These are phyloP conservation scores for Malassezia furfur DNA, from an alignment of 1,284 basidiomycete genomes.

Conservation along the genomic window DNA sequence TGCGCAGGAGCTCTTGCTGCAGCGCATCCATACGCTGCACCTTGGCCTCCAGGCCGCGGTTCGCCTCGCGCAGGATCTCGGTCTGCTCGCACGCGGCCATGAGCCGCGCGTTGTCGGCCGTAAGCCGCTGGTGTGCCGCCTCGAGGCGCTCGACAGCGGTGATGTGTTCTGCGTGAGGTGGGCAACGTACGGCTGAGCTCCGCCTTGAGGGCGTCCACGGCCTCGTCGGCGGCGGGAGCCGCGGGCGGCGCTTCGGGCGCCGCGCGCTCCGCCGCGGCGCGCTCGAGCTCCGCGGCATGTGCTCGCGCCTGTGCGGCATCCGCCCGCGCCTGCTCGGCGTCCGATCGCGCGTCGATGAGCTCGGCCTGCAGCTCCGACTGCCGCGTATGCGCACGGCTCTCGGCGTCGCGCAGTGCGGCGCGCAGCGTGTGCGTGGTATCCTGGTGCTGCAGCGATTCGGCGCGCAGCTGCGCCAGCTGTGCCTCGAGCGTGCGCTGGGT, in stretches of 20 bases:
- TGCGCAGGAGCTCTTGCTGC: slow-evolving; percentile 19
- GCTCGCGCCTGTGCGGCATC: slow-evolving; percentile 10
- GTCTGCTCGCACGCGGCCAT: slow-evolving; percentile 20
- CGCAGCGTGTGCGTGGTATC: slow-evolving; percentile 16
- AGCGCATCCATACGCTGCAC: slow-evolving; percentile 24
- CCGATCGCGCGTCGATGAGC: slow-evolving; percentile 16
- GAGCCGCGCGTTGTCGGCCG: slow-evolving; percentile 25
- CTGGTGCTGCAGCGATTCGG: slow-evolving; percentile 20
- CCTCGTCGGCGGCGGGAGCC: slow-evolving; percentile 9
- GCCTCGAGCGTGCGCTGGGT: slow-evolving; percentile 22
- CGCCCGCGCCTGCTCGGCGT: slow-evolving; percentile 12
- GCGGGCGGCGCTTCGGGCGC: not conserved
- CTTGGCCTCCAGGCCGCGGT: slow-evolving; percentile 31
- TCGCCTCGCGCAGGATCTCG: slow-evolving; percentile 40
- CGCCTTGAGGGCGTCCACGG: slow-evolving; percentile 19
- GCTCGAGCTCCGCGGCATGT: slow-evolving; percentile 15
- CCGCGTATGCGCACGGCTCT: slow-evolving; percentile 1
- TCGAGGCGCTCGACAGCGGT: slow-evolving; percentile 23
- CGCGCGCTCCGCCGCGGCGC: slow-evolving; percentile 18
- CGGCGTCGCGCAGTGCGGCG: slow-evolving; percentile 3
- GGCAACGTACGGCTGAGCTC: slow-evolving; percentile 17
- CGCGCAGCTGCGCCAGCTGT: slow-evolving; percentile 20
- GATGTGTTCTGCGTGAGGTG: slow-evolving; percentile 16
- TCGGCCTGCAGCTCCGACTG: slow-evolving; percentile 19
- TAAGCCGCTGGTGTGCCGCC: slow-evolving; percentile 21